These are phyloP conservation scores for Macaranga tanarius DNA, from an alignment of 441 rosid genomes.

Conservation along the genomic window DNA sequence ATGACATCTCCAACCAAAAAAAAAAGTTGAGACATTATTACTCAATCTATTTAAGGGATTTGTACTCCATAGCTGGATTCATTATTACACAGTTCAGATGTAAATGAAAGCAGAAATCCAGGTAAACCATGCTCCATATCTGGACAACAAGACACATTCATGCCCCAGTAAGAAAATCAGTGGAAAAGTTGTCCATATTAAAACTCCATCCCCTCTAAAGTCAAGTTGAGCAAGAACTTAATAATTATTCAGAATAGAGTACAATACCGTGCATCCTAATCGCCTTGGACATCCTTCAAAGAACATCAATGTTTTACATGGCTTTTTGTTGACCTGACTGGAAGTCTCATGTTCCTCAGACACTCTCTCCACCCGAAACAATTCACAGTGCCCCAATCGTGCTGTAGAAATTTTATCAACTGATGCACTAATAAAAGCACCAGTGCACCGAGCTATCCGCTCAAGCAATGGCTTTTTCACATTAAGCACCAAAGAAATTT, in stretches of 20 bases:
- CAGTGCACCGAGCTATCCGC: slow-evolving; percentile 86
- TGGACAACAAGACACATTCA: slow-evolving; percentile 5
- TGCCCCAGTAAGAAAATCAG: neutral
- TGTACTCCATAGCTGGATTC: neutral
- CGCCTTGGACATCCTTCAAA: slow-evolving; percentile 99
- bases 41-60: neutral
- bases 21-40: neutral
- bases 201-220: slow-evolving; percentile 4
- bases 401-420: slow-evolving; percentile 55
- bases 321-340: slow-evolving; percentile 63
- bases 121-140: neutral
- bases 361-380: slow-evolving; percentile 67
- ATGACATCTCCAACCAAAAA: neutral
- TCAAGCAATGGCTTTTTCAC: slow-evolving; percentile 81
- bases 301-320: slow-evolving; percentile 85
- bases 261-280: slow-evolving; percentile 89
- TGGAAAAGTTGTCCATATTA: neutral
- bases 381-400: slow-evolving; percentile 77
- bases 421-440: slow-evolving; percentile 73
- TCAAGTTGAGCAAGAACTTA: slow-evolving; percentile 2
- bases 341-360: slow-evolving; percentile 67
- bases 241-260: slow-evolving; percentile 19
- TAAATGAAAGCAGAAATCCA: neutral
- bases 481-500: slow-evolving; percentile 85
- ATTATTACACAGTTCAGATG: neutral